Evolutionary conservation across 345 rosid species (phyloP).

Genomic region (Syzygium grande): DNA sequence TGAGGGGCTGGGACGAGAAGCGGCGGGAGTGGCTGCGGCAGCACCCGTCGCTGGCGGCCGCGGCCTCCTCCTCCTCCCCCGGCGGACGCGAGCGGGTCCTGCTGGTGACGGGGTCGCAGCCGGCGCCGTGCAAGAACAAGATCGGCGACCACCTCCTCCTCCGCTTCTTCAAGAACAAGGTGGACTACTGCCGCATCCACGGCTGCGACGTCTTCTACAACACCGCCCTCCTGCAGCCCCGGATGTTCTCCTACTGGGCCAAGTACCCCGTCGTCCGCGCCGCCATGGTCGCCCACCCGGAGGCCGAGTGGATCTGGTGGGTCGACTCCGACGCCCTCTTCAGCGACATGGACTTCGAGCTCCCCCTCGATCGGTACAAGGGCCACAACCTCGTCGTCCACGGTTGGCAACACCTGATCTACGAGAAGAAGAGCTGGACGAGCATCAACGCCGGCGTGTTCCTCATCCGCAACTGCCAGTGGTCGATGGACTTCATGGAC

Average conservation of each 20-base stretch:
- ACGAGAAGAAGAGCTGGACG: constrained; percentile 70
- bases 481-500: constrained; percentile 91
- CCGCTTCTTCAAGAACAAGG: constrained; percentile 86
- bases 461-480: constrained; percentile 82
- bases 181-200: constrained; percentile 84
- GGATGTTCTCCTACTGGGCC: constrained; percentile 79
- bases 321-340: constrained; percentile 90
- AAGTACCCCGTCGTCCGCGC: constrained; percentile 69
- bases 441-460: constrained; percentile 83
- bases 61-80: constrained; percentile 27
- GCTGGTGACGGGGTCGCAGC: constrained; percentile 81
- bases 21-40: constrained; percentile 54
- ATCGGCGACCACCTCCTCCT: constrained; percentile 81
- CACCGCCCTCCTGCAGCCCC: constrained; percentile 67
- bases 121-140: constrained; percentile 72
- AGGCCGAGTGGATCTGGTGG: constrained; percentile 99
- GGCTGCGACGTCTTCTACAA: constrained; percentile 80
- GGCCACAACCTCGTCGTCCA: constrained; percentile 76
- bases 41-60: constrained; percentile 49
- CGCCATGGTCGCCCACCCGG: constrained; percentile 95
- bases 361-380: constrained; percentile 56
- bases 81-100: constrained; percentile 48
- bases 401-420: constrained; percentile 73
- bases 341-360: constrained; percentile 89
- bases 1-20: constrained; percentile 77